Conservation (phyloP, 345 rosid species). For the Lepidium aucheri region DNA sequence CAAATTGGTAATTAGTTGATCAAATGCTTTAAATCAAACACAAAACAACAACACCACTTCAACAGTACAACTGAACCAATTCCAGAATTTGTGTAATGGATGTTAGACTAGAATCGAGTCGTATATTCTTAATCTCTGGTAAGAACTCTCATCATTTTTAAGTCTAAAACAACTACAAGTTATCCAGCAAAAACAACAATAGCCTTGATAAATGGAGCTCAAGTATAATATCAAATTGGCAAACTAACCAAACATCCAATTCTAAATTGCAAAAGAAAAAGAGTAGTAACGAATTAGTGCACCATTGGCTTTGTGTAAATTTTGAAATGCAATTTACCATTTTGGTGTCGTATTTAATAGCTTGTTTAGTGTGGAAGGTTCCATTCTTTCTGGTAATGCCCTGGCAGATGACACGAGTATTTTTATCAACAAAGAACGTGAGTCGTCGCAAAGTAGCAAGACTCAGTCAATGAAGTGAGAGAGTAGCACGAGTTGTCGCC, state of each 20-base stretch:
- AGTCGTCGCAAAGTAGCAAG: slow-evolving; percentile 44
- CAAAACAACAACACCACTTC: background rate
- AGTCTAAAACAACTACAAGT: background rate
- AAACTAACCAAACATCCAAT: background rate
- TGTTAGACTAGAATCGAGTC: background rate
- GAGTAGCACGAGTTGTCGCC: slow-evolving; percentile 11
- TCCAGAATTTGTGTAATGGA: too few relatives aligned
- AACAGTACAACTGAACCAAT: background rate
- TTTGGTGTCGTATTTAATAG: slow-evolving; percentile 81
- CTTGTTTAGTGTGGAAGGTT: slow-evolving; percentile 91
- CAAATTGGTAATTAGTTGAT: background rate
- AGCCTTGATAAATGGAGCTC: background rate
- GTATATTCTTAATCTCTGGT: background rate
- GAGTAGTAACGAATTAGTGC: background rate
- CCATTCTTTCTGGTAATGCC: slow-evolving; percentile 94
- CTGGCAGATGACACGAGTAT: slow-evolving; percentile 82
- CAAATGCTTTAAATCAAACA: background rate
- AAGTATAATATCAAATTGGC: background rate
- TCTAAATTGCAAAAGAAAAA: background rate
- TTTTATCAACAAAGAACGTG: slow-evolving; percentile 86
- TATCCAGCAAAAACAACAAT: background rate
- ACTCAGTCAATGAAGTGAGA: slow-evolving; percentile 23
- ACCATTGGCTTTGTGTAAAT: background rate
- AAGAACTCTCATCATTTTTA: background rate
- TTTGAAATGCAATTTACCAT: background rate